A percentile compares a stretch with the other conserved stretches of the same genome.
Conservation (phyloP, 176 grass and related monocot genomes). For the Luzula sylvatica region DNA sequence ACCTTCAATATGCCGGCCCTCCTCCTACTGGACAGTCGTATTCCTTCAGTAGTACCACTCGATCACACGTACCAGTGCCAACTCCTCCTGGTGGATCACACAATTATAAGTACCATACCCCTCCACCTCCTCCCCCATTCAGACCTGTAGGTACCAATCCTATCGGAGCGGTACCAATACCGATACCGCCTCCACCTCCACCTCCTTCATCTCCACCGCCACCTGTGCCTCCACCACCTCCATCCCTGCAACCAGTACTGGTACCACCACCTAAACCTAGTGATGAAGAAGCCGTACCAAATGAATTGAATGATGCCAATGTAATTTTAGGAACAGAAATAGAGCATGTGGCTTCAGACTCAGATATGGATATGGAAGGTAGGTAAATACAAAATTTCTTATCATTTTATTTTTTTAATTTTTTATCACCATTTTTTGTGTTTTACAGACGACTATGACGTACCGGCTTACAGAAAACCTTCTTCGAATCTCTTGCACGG, state of each 20-base stretch:
- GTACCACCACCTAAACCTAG: constrained; percentile 7
- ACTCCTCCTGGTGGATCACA: constrained; percentile 8
- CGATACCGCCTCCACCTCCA: constrained; percentile 2
- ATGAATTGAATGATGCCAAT: constrained; percentile 7
- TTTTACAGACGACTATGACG: constrained; percentile 17
- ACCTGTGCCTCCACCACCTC: constrained; percentile 18
- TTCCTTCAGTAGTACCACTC: neutral
- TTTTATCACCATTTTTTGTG: neutral
- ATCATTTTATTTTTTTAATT: neutral
- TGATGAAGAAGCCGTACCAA: constrained; percentile 21
- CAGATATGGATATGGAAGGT: constrained; percentile 98
- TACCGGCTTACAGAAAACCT: constrained; percentile 6
- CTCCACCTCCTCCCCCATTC: constrained; percentile 21
- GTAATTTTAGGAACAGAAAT: neutral
- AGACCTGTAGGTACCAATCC: constrained; percentile 12
- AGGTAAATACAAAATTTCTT: neutral
- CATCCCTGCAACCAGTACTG: constrained; percentile 24
- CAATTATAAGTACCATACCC: constrained; percentile 7
- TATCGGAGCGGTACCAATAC: constrained; percentile 25
- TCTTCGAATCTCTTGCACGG: neutral
- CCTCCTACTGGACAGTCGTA: constrained; percentile 5
- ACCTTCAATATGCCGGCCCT: constrained; percentile 23
- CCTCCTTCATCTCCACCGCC: constrained; percentile 24
- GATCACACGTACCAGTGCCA: neutral
- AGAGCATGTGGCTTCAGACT: constrained; percentile 27